Evolutionary conservation across 306 rosid genomes (phyloP), one percentile per base, ranked within the genome.

Genomic region (Amphicarpaea edgeworthii): DNA sequence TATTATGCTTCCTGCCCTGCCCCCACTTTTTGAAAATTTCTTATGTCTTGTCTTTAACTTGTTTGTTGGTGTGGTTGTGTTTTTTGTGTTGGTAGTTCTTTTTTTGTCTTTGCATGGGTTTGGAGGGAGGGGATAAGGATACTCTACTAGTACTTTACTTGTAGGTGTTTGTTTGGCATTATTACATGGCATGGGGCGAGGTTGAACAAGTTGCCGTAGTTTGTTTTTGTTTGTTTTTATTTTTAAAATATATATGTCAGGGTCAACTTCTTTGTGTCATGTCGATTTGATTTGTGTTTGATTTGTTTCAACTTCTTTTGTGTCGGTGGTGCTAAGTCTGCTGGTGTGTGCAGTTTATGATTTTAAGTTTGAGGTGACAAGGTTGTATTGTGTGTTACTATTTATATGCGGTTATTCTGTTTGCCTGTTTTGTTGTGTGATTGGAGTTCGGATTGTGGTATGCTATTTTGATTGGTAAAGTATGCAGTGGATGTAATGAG

Each of bases 131-230:
- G 14, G 14, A 3, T 8, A 32, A 2, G 15, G 15, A n/a, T 38
- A 26, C 5, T 20, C 62, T 55, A 21, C 11, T 12, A 32, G 37
- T 24, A 14, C 17, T 32, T 2, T 57, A 6, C 16, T 12, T 70
- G 67, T 47, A 66, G 66, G 59, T 57, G 46, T 23, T 37, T 24
- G 65, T 60, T 68, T 68, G 76, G 75, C 47, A 66, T 57, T 66
- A 65, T 73, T 67, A 66, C 58, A 46, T 24, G 37, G 58, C 43
- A 47, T 80, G 63, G 20, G 16, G 65, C 57, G 7, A 15, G 38
- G n/a, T 57, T 57, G 40, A 55, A 14, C 54, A 21, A 21, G 63
- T 47, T 15, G 41, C 61, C 32, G 11, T 8, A 17, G 43, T 64
- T 12, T 64, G 61, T 24, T 40, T 79, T 64, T 26, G 26, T 57